Evolutionary conservation across 495 filamentous ascomycete species (phyloP), one percentile per base, ranked within the genome.

Genomic region (Tuber magnatum): DNA sequence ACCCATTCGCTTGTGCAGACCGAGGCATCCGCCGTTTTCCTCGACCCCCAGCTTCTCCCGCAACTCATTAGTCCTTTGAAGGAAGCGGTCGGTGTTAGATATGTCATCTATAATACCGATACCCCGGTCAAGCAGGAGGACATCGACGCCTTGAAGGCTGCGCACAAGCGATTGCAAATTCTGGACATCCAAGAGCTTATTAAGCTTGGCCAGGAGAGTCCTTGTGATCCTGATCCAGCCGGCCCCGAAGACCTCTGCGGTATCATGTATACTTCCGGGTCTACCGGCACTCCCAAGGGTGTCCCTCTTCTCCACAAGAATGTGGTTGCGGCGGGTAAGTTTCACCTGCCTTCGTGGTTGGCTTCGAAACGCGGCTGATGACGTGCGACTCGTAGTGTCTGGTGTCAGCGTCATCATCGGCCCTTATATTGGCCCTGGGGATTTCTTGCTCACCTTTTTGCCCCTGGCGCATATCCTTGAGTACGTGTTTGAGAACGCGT

Each of bases 181-280:
- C 74, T 92, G 80, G 97, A 90, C 87, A 91, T 95, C 78, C 93
- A 97, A 72, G 93, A 97, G 61, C 85, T 99, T 75, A 84, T 89
- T 76, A 90, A 95, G 85, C 85, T 92, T 68, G 95, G 95, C 80
- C 88, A 93, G 83, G 90, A 92, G 76, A 95, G 96, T 82, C 90
- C 88, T 14, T 89, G 90, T 69, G 94, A 97, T 14, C 89, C 92
- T 28, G 90, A 92, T 28, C 91, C 93, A 56, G 94, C 95, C 5
- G 84, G 86, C 40, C 88, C 92, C 3, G 92, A 97, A 71, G 94
- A 97, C 83, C 88, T 99, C 20, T 95, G 92, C 87, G 97, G 95
- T 83, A 97, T 99, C 84, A 99, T 99, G 95, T 99, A 98, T 86
- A 99, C 95, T 3, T 98, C 95, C 43, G 95, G 95, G 68, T 97